phyloP scores from a whole-genome alignment of 345 rosid genomes.

The Linum tenue region DNA sequence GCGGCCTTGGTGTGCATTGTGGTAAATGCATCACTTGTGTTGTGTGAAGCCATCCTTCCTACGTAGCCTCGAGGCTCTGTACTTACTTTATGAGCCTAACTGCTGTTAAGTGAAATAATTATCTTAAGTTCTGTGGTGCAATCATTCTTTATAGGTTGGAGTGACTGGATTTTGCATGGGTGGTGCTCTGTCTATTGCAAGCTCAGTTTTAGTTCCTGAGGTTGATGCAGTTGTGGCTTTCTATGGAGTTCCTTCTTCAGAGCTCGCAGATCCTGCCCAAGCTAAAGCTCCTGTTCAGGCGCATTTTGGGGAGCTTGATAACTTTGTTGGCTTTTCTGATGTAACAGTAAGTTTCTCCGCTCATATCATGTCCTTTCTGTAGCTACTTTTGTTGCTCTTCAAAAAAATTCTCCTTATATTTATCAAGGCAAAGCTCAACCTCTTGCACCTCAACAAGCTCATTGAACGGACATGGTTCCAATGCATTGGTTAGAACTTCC shows the following conservation, averaged over 20 bases:
- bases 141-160: constrained; percentile 43
- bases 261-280: constrained; percentile 74
- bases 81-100: neutral
- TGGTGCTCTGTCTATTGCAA: constrained; percentile 84
- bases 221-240: constrained; percentile 85
- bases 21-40: too few species aligned
- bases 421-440: too few species aligned
- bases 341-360: constrained; percentile 41
- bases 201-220: constrained; percentile 78
- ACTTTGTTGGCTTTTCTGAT: constrained; percentile 72
- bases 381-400: too few species aligned
- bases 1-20: too few species aligned
- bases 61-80: neutral
- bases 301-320: constrained; percentile 91
- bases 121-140: neutral
- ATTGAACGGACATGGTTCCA: too few species aligned
- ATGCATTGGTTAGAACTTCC: too few species aligned
- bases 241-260: constrained; percentile 73
- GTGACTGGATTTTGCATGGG: constrained; percentile 97
- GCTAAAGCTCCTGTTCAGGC: constrained; percentile 87
- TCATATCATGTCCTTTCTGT: neutral
- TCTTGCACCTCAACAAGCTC: too few species aligned
- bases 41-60: too few species aligned
- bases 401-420: too few species aligned
- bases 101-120: neutral